Evolutionary conservation across 345 rosid genomes (phyloP).

Genomic region (Populus euphratica): DNA sequence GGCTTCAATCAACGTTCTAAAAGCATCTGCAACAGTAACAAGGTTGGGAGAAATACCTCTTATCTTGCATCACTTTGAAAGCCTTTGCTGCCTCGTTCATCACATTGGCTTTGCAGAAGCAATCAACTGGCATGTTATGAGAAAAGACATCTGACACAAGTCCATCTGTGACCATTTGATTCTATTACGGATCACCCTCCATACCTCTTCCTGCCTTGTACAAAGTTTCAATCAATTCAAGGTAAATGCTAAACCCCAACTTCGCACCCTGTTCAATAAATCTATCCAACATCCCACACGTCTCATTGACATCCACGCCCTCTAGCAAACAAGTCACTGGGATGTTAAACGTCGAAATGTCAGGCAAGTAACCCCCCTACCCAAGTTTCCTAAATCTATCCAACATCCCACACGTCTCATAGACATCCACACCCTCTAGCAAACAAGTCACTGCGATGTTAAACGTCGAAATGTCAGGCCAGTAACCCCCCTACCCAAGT

Average conservation of each 20-base stretch:
- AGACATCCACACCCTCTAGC: slow-evolving; percentile 52
- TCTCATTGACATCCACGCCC: slow-evolving; percentile 51
- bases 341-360: slow-evolving; percentile 51
- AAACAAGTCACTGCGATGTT: slow-evolving; percentile 59
- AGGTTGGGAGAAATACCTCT: slow-evolving; percentile 61
- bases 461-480: slow-evolving; percentile 54
- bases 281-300: slow-evolving; percentile 51
- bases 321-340: slow-evolving; percentile 59
- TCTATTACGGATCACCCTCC: slow-evolving; percentile 52
- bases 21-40: slow-evolving; percentile 54
- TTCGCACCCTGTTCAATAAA: slow-evolving; percentile 51
- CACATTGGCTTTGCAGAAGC: slow-evolving; percentile 65
- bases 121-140: slow-evolving; percentile 70
- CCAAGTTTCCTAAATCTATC: slow-evolving; percentile 46
- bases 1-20: slow-evolving; percentile 58
- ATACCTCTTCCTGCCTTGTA: slow-evolving; percentile 39
- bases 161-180: slow-evolving; percentile 45
- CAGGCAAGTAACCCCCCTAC: slow-evolving; percentile 54
- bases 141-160: slow-evolving; percentile 49
- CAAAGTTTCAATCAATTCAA: slow-evolving; percentile 56
- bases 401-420: slow-evolving; percentile 52
- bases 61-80: slow-evolving; percentile 49
- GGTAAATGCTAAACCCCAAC: slow-evolving; percentile 57
- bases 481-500: slow-evolving; percentile 44
- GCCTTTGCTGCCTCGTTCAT: slow-evolving; percentile 43